phyloP scores from a whole-genome alignment of 2,329 filamentous ascomycete species.

The Xenoacremonium recifei region DNA sequence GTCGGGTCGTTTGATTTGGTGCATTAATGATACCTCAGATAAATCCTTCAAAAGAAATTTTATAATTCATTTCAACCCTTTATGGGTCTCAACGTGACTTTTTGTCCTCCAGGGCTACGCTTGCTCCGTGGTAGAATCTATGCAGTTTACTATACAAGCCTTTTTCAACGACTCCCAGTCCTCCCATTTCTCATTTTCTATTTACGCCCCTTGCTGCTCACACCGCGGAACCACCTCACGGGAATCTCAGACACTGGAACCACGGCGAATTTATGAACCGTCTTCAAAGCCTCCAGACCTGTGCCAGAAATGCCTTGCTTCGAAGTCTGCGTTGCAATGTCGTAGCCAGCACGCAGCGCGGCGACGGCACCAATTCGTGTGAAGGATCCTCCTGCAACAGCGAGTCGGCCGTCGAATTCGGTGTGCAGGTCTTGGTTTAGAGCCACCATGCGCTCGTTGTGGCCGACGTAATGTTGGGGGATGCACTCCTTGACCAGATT shows the following conservation, averaged over 20 bases:
- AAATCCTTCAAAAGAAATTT: conserved; percentile 18
- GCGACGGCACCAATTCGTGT: conserved; percentile 50
- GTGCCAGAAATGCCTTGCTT: conserved; percentile 23
- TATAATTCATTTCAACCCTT: conserved; percentile 2
- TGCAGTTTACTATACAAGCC: conserved; percentile 5
- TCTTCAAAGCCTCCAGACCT: conserved; percentile 28
- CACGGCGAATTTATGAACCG: conserved; percentile 21
- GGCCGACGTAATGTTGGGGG: conserved; percentile 85
- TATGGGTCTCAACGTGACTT: too few species aligned
- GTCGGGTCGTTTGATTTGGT: conserved; percentile 22
- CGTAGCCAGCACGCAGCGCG: conserved; percentile 45
- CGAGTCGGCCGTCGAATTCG: conserved; percentile 61
- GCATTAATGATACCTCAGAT: conserved; percentile 32
- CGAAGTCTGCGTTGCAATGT: conserved; percentile 23
- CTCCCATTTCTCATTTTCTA: neutral
- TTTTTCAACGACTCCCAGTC: neutral
- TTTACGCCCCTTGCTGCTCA: neutral
- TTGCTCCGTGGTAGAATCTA: neutral
- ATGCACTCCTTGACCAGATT: conserved; percentile 70
- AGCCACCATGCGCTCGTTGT: conserved; percentile 59
- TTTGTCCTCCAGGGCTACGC: too few species aligned
- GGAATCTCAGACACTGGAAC: conserved; percentile 24
- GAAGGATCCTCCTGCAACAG: conserved; percentile 60
- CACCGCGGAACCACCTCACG: conserved; percentile 20
- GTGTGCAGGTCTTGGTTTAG: conserved; percentile 54